These are phyloP conservation scores for Pterulicium gracile DNA, from an alignment of 1,284 basidiomycete species.

Conservation along the genomic window DNA sequence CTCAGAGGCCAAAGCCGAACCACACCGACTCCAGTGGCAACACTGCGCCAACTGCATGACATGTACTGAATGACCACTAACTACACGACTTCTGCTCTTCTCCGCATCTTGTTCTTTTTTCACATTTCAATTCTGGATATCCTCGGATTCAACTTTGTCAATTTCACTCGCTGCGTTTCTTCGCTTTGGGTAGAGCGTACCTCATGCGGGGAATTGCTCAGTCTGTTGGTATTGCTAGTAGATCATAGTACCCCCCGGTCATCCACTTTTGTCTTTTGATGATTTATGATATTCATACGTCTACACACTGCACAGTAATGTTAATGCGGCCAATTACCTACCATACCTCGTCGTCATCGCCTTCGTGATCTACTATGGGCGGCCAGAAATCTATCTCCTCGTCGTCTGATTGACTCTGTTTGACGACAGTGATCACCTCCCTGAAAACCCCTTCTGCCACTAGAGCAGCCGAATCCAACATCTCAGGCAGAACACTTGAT, in stretches of 20 bases:
- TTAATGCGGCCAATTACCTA: background rate
- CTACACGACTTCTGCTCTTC: too few species aligned
- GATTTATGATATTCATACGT: too few species aligned
- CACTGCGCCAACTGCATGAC: background rate
- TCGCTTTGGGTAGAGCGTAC: too few species aligned
- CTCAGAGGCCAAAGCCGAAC: background rate
- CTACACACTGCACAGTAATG: background rate
- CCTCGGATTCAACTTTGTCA: too few species aligned
- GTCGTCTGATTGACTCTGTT: constrained; percentile 7
- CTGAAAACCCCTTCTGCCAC: constrained; percentile 56
- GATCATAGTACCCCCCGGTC: too few species aligned
- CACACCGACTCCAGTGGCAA: background rate
- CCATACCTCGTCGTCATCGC: background rate
- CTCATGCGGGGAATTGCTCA: too few species aligned
- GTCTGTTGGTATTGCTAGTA: too few species aligned
- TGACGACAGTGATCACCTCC: constrained; percentile 26
- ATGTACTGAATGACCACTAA: background rate
- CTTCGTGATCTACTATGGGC: constrained; percentile 24
- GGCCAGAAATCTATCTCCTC: constrained; percentile 32
- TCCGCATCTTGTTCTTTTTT: too few species aligned
- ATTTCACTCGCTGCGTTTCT: too few species aligned
- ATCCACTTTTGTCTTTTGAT: too few species aligned
- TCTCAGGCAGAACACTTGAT: constrained; percentile 35
- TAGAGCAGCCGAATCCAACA: constrained; percentile 45
- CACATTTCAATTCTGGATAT: too few species aligned